Conservation (phyloP, 177 flowering plant species). For the Vitis hybrid region DNA sequence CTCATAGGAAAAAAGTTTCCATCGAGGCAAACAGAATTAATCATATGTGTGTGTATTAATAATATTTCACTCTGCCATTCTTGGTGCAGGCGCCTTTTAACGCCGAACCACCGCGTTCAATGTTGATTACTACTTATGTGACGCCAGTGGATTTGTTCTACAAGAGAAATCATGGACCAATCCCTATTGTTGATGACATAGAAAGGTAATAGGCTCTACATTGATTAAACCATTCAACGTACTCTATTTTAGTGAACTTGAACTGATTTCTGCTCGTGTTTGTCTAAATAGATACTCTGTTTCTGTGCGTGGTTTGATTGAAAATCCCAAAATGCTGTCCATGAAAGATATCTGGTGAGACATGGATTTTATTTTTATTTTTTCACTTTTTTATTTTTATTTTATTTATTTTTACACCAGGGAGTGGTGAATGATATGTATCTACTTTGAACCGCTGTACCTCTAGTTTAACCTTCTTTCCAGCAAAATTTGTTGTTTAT, state of each 20-base stretch:
- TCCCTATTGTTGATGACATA: constrained; percentile 88
- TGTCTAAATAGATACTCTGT: constrained; percentile 60
- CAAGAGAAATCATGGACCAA: constrained; percentile 99
- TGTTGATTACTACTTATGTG: constrained; percentile 69
- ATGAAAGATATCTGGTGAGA: constrained; percentile 83
- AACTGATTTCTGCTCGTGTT: constrained; percentile 17
- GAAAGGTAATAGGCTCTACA: constrained; percentile 48
- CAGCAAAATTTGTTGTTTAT: not conserved
- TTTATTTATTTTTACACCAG: not conserved
- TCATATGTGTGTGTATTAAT: too few relatives aligned
- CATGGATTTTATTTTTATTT: not conserved
- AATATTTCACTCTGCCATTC: not conserved
- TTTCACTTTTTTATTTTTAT: not conserved
- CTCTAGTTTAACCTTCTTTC: not conserved
- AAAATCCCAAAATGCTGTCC: constrained; percentile 50
- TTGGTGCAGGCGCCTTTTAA: constrained; percentile 86
- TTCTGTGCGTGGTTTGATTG: constrained; percentile 59
- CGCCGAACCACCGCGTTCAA: constrained; percentile 91
- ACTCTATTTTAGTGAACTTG: not conserved
- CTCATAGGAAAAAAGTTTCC: too few relatives aligned
- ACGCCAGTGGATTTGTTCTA: constrained; percentile 94
- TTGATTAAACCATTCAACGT: not conserved
- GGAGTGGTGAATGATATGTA: not conserved
- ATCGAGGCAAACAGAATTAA: too few relatives aligned
- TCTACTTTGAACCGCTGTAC: not conserved